Evolutionary conservation across 106 monocot genomes (phyloP).

Genomic region (Acorus gramineus): DNA sequence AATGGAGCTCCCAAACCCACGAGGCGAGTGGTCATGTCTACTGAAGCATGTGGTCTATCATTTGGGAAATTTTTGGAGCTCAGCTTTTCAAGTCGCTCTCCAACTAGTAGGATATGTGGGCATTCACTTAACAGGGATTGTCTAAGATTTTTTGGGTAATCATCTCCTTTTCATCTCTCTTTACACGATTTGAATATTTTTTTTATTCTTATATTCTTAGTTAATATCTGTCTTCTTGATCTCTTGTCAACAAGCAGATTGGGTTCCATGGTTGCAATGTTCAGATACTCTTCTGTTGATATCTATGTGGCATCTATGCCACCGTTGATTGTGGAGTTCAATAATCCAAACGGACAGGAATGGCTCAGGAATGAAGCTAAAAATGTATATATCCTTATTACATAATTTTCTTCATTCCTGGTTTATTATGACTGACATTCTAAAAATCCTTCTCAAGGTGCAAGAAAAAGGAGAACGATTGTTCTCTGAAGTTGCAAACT

Average conservation of each 20-base stretch:
- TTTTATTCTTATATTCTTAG: neutral
- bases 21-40: constrained; percentile 67
- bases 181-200: too few relatives aligned
- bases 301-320: constrained; percentile 73
- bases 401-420: neutral
- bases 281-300: constrained; percentile 69
- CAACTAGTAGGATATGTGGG: constrained; percentile 67
- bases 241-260: constrained; percentile 31
- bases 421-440: neutral
- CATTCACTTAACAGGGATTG: constrained; percentile 80
- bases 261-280: constrained; percentile 80
- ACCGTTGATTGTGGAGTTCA: constrained; percentile 51
- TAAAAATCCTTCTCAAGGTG: constrained; percentile 33
- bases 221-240: neutral
- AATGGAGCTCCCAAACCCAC: constrained; percentile 26
- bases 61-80: constrained; percentile 98
- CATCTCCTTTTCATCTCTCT: too few relatives aligned
- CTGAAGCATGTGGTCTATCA: constrained; percentile 60
- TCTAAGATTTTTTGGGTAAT: constrained; percentile 90
- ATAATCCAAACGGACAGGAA: constrained; percentile 40
- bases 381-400: constrained; percentile 34
- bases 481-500: constrained; percentile 43
- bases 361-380: constrained; percentile 58
- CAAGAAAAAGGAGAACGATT: constrained; percentile 25
- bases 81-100: constrained; percentile 66